Evolutionary conservation across 805 yeast genomes (phyloP), one percentile per base, ranked within the genome.

Genomic region (Candida anglica): DNA sequence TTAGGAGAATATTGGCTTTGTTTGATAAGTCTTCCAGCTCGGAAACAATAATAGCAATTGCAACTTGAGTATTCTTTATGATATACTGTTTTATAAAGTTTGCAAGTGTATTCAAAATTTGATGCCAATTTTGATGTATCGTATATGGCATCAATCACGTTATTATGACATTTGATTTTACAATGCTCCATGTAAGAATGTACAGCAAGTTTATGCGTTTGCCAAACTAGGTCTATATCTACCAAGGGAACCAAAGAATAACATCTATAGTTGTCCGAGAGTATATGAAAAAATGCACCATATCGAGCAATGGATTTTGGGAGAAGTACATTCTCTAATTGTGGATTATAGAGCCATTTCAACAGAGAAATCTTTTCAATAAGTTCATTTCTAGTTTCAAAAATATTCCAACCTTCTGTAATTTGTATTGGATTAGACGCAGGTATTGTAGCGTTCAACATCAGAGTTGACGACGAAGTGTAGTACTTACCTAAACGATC

Each of bases 171-270:
- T 18, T 25, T 15, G 3, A 13, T 5, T 11, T 22, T 11, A 18
- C 29, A 14, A 19, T n/a, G 24, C 19, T 32, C 34, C 3, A 32
- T 25, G 24, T 32, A 32, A 14, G 15, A 18, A 14, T 32, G 28
- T 6, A 24, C 26, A 6, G 29, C 23, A 9, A 32, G 16, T 22
- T 32, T 32, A 22, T 32, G 34, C 8, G 29, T 26, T 17, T 26
- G 34, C 34, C 34, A 32, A 9, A 32, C 28, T 8, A 32, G 9
- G 10, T 32, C 34, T 3, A 19, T 32, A 3, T 32, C 28, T 8
- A 25, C 15, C 16, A 32, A 19, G 3, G 34, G 34, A n/a, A 32
- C 34, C 15, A 32, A 25, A 11, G 34, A 32, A 18, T 32, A 32
- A 22, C 9, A 24, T 13, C 34, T 16, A 25, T 24, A 32, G 23